Evolutionary conservation across 345 rosid genomes (phyloP).

Genomic region (Acer negundo): DNA sequence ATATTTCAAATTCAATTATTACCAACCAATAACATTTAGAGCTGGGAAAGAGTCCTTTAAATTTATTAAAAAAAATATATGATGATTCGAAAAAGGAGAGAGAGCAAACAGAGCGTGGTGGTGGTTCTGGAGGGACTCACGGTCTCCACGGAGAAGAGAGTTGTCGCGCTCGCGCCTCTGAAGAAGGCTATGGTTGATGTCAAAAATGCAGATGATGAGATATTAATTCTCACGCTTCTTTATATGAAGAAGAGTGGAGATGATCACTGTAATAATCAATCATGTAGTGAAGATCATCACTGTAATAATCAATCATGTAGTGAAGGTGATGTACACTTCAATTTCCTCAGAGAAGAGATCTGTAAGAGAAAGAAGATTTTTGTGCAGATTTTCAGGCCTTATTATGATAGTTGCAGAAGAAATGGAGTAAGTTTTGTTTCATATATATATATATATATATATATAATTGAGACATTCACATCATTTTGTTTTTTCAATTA

Average conservation of each 20-base stretch:
- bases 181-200: slow-evolving; percentile 21
- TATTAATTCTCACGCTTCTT: slow-evolving; percentile 39
- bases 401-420: slow-evolving; percentile 32
- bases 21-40: background rate
- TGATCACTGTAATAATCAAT: slow-evolving; percentile 15
- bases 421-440: slow-evolving; percentile 34
- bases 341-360: slow-evolving; percentile 32
- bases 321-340: slow-evolving; percentile 17
- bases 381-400: slow-evolving; percentile 30
- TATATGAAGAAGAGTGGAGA: background rate
- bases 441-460: too few relatives aligned
- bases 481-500: background rate
- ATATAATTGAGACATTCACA: background rate
- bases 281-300: slow-evolving; percentile 8
- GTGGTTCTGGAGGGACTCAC: slow-evolving; percentile 40
- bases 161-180: slow-evolving; percentile 28
- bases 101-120: slow-evolving; percentile 23
- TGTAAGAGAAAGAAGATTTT: slow-evolving; percentile 26
- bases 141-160: slow-evolving; percentile 19
- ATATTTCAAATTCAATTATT: background rate
- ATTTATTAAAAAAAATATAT: background rate
- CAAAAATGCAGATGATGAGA: slow-evolving; percentile 33
- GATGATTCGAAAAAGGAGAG: slow-evolving; percentile 30
- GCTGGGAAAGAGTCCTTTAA: background rate
- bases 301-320: too few relatives aligned